Percentiles rank a stretch among this genome's conserved stretches.
These are phyloP conservation scores for Euryodendron excelsum DNA, from an alignment of 148 eudicot genomes.

Conservation along the genomic window DNA sequence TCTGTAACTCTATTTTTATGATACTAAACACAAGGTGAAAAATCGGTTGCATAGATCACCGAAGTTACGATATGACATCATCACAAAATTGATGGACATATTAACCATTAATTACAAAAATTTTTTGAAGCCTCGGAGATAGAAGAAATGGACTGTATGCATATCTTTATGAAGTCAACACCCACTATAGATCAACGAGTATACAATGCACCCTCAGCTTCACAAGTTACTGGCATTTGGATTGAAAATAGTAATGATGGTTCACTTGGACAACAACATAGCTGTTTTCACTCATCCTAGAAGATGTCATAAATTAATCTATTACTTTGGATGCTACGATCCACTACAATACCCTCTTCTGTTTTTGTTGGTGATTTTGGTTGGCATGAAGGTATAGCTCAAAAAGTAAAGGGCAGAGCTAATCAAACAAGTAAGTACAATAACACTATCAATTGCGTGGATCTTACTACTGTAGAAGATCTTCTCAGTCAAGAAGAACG, in stretches of 20 bases:
- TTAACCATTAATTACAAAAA: background rate
- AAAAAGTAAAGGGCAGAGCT: background rate
- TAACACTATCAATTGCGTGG: background rate
- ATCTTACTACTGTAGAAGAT: background rate
- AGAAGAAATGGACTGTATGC: background rate
- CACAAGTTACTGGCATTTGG: constrained; percentile 1
- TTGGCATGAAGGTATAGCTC: constrained; percentile 10
- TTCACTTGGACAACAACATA: background rate
- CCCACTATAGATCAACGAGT: no score
- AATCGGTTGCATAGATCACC: background rate
- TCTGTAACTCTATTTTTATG: constrained; percentile 11
- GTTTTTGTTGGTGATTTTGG: background rate
- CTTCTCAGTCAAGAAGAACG: no score
- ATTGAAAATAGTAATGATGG: background rate
- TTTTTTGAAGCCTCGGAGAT: background rate
- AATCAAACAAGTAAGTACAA: background rate
- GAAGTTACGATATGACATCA: background rate
- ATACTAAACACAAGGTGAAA: no score
- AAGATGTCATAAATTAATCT: background rate
- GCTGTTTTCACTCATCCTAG: background rate
- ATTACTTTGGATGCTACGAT: constrained; percentile 7
- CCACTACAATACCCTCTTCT: no score
- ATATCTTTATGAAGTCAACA: no score
- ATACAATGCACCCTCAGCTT: no score
- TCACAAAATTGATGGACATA: background rate